Percentiles rank a stretch among this genome's conserved stretches.
Conservation (phyloP, 75 land plant genomes). For the Cupressus sempervirens region DNA sequence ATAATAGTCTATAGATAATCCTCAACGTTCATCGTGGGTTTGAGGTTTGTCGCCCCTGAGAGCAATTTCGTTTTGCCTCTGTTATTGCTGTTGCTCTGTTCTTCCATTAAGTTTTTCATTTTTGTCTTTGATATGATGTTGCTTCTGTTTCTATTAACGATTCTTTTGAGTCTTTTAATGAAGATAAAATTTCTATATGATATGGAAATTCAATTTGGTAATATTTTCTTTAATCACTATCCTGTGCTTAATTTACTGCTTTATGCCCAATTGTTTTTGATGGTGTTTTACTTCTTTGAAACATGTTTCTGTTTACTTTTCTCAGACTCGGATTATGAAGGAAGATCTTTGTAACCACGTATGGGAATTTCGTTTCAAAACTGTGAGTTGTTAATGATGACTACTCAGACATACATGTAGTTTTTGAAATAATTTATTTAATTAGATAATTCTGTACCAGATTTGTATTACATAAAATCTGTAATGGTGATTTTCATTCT, state of each 20-base stretch:
- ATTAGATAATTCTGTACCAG: background rate
- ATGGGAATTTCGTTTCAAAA: slow-evolving; percentile 64
- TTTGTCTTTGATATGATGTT: background rate
- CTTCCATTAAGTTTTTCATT: background rate
- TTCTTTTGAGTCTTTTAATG: too few species aligned
- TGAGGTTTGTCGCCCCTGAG: background rate
- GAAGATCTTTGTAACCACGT: slow-evolving; percentile 68
- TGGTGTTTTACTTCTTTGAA: background rate
- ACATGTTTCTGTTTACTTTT: background rate
- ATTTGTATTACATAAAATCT: background rate
- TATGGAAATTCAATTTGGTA: background rate
- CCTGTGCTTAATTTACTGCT: background rate
- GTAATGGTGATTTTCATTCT: background rate
- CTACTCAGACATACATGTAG: background rate
- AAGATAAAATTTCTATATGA: background rate
- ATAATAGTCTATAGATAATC: too few species aligned
- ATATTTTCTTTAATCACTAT: background rate
- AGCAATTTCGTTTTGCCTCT: background rate
- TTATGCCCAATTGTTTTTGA: background rate
- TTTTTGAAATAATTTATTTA: background rate
- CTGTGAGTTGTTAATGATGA: slow-evolving; percentile 29
- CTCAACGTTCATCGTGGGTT: background rate
- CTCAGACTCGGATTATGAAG: slow-evolving; percentile 46
- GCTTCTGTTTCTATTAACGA: too few species aligned
- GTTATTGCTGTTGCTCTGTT: background rate